These are phyloP conservation scores for Diaporthe velutina DNA, from an alignment of 2,329 filamentous ascomycete species.

Conservation along the genomic window DNA sequence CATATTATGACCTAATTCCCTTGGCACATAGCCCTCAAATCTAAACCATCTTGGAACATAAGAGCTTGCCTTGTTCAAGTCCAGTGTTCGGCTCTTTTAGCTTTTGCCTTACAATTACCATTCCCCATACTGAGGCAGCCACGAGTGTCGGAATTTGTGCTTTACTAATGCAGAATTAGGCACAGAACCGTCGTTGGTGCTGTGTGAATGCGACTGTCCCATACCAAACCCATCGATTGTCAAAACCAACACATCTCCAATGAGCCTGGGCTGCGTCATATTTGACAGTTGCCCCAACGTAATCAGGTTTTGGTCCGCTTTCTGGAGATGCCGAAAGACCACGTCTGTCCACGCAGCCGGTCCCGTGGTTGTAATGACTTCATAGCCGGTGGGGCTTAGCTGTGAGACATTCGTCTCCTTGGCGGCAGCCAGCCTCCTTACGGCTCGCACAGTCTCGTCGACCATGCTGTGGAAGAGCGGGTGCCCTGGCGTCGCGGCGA, in stretches of 20 bases:
- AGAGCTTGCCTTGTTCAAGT: too few relatives aligned
- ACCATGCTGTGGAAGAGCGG: constrained; percentile 44
- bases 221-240: constrained; percentile 42
- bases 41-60: not conserved
- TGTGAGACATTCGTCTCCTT: not conserved
- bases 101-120: too few relatives aligned
- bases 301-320: not conserved
- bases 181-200: constrained; percentile 7
- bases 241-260: constrained; percentile 42
- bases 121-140: constrained; percentile 32
- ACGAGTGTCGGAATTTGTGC: constrained; percentile 40
- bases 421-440: not conserved
- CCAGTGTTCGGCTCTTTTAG: too few relatives aligned
- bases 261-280: constrained; percentile 40
- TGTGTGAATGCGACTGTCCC: constrained; percentile 41
- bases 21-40: too few relatives aligned
- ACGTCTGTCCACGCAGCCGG: constrained; percentile 23
- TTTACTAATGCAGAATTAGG: constrained; percentile 28
- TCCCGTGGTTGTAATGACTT: constrained; percentile 38
- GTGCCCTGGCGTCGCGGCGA: constrained; percentile 50
- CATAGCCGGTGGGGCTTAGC: not conserved
- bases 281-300: constrained; percentile 38
- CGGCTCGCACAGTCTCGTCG: not conserved
- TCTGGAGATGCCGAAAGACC: too few relatives aligned
- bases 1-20: too few relatives aligned